A percentile compares a stretch with the other conserved stretches of the same genome.
phyloP scores from a whole-genome alignment of 2,329 filamentous ascomycete genomes.

The Didymella exigua region DNA sequence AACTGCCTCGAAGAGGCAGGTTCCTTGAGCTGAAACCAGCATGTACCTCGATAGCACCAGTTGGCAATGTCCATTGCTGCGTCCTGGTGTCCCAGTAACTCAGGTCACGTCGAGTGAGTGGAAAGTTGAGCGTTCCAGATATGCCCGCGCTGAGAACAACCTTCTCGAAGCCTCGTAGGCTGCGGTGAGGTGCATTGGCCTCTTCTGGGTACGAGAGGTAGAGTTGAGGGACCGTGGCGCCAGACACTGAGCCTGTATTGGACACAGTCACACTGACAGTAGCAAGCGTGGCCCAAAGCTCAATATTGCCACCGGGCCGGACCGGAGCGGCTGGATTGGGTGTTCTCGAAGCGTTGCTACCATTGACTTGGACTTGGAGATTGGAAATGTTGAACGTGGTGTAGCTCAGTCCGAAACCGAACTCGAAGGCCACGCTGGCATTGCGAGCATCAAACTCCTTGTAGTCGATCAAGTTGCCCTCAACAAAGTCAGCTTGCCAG shows the following conservation, averaged over 20 bases:
- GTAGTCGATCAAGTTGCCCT: slow-evolving; percentile 61
- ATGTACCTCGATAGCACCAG: slow-evolving; percentile 21
- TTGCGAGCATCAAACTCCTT: slow-evolving; percentile 55
- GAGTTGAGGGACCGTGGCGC: slow-evolving; percentile 61
- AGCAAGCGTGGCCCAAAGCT: slow-evolving; percentile 60
- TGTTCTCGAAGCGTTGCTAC: slow-evolving; percentile 20
- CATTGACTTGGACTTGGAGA: slow-evolving; percentile 20
- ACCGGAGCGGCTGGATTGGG: slow-evolving; percentile 26
- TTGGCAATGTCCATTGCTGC: slow-evolving; percentile 52
- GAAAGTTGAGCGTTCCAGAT: slow-evolving; percentile 51
- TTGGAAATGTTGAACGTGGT: slow-evolving; percentile 43
- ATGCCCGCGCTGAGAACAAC: slow-evolving; percentile 51
- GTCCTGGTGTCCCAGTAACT: slow-evolving; percentile 57
- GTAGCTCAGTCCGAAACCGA: slow-evolving; percentile 49
- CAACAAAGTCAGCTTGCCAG: slow-evolving; percentile 58
- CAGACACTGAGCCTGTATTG: slow-evolving; percentile 58
- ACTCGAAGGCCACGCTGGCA: slow-evolving; percentile 39
- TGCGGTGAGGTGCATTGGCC: slow-evolving; percentile 41
- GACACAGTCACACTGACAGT: slow-evolving; percentile 55
- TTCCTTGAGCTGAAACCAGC: slow-evolving; percentile 39
- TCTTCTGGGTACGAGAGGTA: slow-evolving; percentile 57
- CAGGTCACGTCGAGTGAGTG: slow-evolving; percentile 55
- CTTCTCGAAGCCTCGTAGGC: slow-evolving; percentile 58
- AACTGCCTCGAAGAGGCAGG: slow-evolving; percentile 12
- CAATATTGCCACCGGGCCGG: slow-evolving; percentile 58